Base-by-base conservation (phyloP, 179 eudicot genomes). In the Silene vulgaris region DNA sequence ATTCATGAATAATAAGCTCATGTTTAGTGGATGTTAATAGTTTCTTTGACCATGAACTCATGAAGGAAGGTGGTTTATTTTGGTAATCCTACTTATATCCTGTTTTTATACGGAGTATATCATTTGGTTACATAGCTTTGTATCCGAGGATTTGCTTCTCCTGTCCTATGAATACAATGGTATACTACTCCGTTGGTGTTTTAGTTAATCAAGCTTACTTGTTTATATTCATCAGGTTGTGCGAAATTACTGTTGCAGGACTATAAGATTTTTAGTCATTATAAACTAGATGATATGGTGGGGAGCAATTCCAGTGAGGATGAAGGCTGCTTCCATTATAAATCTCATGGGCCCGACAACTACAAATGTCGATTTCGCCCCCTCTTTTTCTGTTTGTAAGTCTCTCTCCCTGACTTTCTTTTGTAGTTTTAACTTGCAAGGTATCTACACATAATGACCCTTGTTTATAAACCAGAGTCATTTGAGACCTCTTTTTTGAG, bases 221-320 rank as follows among this genome's bases (percentile, higher is more conserved):
- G 48, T 59, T 43, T 77, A 45, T 16, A 56, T 56, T 19, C 19
- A n/a, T 23, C 37, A 57, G 52, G 50, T 71, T 60, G 69, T 48
- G 35, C 59, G 66, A 12, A 5, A 63, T 21, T 75, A 56, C 71
- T 16, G 4, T 77, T 74, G 54, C 59, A 57, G 75, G 40, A 52
- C 43, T 29, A 32, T 13, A 37, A 71, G 56, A 71, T 71, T 52
- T 64, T 52, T 72, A 20, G 20, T 56, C 61, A 30, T 40, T 70
- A 73, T 66, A 35, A 79, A 60, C 17, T 60, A 71, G 65, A 57
- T 78, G 29, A 45, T 68, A 52, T 79, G 85, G 85, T 82, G 80
- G 86, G 88, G 84, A 77, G 76, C 86, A 78, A 78, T 80, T 85
- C 86, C 91, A 88, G 91, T 76, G 84, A 85, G 86, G 91, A 88